Evolutionary conservation across 805 yeast species (phyloP), one percentile per base, ranked within the genome.

Genomic region (Torulaspora franciscae): DNA sequence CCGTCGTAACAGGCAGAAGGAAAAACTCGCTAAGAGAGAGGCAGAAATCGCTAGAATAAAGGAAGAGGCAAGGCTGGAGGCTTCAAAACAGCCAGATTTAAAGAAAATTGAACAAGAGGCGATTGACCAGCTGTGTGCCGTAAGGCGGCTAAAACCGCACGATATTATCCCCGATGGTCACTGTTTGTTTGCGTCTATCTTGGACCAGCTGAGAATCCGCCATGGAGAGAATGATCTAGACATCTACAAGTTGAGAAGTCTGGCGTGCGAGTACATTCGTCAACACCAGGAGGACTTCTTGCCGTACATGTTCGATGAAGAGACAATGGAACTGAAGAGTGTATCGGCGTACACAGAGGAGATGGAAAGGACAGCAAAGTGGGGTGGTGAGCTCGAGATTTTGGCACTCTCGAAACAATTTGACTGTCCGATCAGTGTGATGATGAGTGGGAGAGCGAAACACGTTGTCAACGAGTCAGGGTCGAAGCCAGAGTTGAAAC

Each of bases 361-460:
- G 50, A 72, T 91, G 46, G 84, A 76, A 47, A 70, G 64, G n/a
- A 87, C 96, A 0, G 81, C 95, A 0, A 77, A 85, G 72, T 91
- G 99, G 99, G 99, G 99, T 22, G 93, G 96, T 7, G 97, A 93
- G 56, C 71, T 88, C 70, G 99, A 91, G 68, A 80, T 91, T 14
- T 64, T 86, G 59, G 96, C 97, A 0, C 70, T 90, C 32, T 74
- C 95, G 1, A 74, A 79, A 47, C 78, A 77, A n/a, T 85, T 73
- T 55, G 72, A 81, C 47, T 80, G 85, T 53, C 85, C 89, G 0
- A 78, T 91, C n/a, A 72, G 81, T 38, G 81, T 91, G 8, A 71
- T 82, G 67, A 79, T 85, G 72, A 84, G 88, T 37, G 95, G 95
- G 0, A 75, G 87, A 32, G 75, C 89, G 4, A 74, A 83, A 2